phyloP scores from a whole-genome alignment of 192 early-diverging fungal species.

The Spinellus fusiger region DNA sequence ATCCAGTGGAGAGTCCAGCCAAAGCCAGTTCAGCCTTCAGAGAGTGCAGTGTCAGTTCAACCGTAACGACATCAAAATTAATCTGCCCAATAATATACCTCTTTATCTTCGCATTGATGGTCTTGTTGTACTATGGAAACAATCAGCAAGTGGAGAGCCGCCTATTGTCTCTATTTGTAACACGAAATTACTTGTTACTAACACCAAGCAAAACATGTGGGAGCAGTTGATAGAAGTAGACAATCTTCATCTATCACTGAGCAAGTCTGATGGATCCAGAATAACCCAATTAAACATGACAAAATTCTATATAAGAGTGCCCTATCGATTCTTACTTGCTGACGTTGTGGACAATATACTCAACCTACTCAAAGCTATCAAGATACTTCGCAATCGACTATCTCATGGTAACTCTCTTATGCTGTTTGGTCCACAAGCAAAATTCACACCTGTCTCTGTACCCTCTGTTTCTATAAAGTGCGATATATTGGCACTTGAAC shows the following conservation, averaged over 20 bases:
- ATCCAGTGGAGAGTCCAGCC: not conserved
- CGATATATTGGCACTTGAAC: constrained; percentile 21
- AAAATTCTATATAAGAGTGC: constrained; percentile 31
- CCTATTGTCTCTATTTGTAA: constrained; percentile 16
- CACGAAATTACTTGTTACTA: no score
- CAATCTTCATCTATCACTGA: constrained; percentile 4
- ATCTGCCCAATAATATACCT: constrained; percentile 7
- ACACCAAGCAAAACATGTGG: constrained; percentile 21
- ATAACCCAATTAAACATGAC: constrained; percentile 1
- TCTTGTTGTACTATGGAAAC: constrained; percentile 1
- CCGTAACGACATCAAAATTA: constrained; percentile 8
- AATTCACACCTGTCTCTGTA: constrained; percentile 19
- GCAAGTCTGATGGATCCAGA: not conserved
- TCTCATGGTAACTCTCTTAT: constrained; percentile 13
- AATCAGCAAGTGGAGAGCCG: no score
- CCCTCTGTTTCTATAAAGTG: constrained; percentile 23
- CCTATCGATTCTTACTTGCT: constrained; percentile 29
- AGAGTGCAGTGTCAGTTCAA: constrained; percentile 18
- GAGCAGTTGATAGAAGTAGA: constrained; percentile 34
- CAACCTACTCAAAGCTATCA: constrained; percentile 28
- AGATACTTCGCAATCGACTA: constrained; percentile 20
- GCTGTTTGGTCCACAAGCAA: constrained; percentile 13
- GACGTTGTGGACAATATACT: constrained; percentile 30
- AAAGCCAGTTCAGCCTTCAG: not conserved
- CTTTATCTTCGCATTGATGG: constrained; percentile 25